A percentile compares a stretch with the other conserved stretches of the same genome.
phyloP scores from a whole-genome alignment of 2,329 filamentous ascomycete genomes.

The Talaromyces sp. region DNA sequence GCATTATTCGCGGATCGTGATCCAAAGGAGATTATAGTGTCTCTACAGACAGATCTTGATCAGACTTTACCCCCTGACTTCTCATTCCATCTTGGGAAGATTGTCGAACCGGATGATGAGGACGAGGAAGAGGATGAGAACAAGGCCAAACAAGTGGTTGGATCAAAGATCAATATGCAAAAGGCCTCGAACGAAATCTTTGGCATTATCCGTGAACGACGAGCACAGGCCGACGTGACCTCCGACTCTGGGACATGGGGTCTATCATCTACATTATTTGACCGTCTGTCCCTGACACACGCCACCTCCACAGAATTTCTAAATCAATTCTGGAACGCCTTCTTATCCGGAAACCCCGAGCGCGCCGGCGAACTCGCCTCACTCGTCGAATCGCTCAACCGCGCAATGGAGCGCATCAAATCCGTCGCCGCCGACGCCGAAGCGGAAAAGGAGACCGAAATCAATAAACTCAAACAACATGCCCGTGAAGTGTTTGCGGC shows the following conservation, averaged over 20 bases:
- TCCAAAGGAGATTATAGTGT: slow-evolving; percentile 61
- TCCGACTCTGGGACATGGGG: slow-evolving; percentile 38
- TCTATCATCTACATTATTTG: slow-evolving; percentile 50
- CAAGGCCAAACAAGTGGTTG: slow-evolving; percentile 50
- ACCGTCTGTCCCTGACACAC: slow-evolving; percentile 68
- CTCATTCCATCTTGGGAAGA: slow-evolving; percentile 64
- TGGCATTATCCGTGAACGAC: slow-evolving; percentile 54
- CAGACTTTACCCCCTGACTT: slow-evolving; percentile 44
- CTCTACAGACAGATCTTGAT: slow-evolving; percentile 58
- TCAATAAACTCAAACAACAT: slow-evolving; percentile 63
- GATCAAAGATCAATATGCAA: slow-evolving; percentile 63
- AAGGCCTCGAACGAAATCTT: slow-evolving; percentile 54
- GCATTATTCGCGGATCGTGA: slow-evolving; percentile 64
- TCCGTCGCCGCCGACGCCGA: slow-evolving; percentile 78
- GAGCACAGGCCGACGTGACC: slow-evolving; percentile 39
- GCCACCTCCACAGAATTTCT: slow-evolving; percentile 92
- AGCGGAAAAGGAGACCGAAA: slow-evolving; percentile 60
- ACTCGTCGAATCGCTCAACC: slow-evolving; percentile 73
- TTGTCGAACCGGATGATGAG: slow-evolving; percentile 48
- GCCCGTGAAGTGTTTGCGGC: slow-evolving; percentile 64
- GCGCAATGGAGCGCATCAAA: slow-evolving; percentile 72
- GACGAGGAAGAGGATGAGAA: slow-evolving; percentile 57
- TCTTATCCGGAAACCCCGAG: slow-evolving; percentile 79
- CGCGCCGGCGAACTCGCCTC: slow-evolving; percentile 75
- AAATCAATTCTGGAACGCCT: slow-evolving; percentile 94